Evolutionary conservation across 441 rosid genomes (phyloP).

Genomic region (Populus hybrid): DNA sequence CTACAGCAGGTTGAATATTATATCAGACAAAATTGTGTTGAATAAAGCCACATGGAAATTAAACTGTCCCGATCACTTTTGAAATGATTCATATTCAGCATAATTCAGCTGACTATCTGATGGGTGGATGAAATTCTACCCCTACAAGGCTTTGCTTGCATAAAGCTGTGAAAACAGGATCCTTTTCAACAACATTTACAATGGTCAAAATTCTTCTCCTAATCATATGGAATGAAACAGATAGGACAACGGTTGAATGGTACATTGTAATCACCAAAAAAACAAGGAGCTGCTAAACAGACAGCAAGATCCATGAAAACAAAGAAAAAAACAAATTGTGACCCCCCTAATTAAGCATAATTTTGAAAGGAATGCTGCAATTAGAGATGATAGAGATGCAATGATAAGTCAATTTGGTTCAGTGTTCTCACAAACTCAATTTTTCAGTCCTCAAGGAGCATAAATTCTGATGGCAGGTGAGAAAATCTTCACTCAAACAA

Average conservation of each 20-base stretch:
- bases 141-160: too few relatives aligned
- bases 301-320: not conserved
- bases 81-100: too few relatives aligned
- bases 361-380: not conserved
- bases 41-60: too few relatives aligned
- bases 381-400: not conserved
- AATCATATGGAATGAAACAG: not conserved
- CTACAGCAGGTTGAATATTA: too few relatives aligned
- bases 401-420: not conserved
- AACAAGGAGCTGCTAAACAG: not conserved
- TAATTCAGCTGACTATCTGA: too few relatives aligned
- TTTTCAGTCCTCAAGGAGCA: not conserved
- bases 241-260: not conserved
- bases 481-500: not conserved
- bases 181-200: too few relatives aligned
- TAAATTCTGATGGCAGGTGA: not conserved
- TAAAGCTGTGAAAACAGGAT: too few relatives aligned
- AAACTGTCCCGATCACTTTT: too few relatives aligned
- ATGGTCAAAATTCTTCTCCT: too few relatives aligned
- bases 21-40: too few relatives aligned
- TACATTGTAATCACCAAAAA: not conserved
- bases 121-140: too few relatives aligned
- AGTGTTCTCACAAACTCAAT: not conserved
- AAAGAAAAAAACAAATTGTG: not conserved
- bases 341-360: not conserved